Conservation (phyloP, 2,329 filamentous ascomycete genomes). For the Gremmenia infestans region DNA sequence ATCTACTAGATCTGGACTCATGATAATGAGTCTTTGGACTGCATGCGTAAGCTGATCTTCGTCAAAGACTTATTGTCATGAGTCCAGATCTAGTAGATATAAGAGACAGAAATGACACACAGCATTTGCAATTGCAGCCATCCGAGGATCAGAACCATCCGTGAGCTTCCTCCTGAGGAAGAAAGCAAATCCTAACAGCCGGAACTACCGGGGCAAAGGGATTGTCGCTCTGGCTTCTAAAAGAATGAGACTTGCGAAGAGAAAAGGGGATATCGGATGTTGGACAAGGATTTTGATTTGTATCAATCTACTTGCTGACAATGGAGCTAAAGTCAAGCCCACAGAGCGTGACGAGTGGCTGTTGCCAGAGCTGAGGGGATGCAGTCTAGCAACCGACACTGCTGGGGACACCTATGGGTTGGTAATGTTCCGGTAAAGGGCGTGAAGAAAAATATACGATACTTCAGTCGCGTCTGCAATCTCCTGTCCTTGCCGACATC, state of each 20-base stretch:
- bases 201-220: background rate
- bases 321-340: background rate
- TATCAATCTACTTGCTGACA: background rate
- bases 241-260: background rate
- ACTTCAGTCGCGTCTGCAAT: no score
- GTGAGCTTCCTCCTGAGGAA: background rate
- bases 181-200: background rate
- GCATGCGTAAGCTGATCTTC: no score
- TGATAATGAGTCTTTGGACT: no score
- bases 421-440: no score
- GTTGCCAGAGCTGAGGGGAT: background rate
- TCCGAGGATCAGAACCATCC: background rate
- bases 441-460: no score
- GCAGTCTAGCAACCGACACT: background rate
- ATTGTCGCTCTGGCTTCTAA: background rate
- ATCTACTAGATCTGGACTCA: no score
- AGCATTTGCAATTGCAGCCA: constrained; percentile 2
- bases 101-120: constrained; percentile 4
- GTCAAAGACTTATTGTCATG: background rate
- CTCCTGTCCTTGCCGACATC: no score
- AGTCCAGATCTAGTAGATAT: background rate
- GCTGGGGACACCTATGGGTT: background rate
- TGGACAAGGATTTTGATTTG: background rate
- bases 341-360: background rate
- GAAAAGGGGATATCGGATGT: background rate